Evolutionary conservation across 75 land plant genomes (phyloP), one percentile per base, ranked within the genome.

Genomic region (Ceratopteris richardii): DNA sequence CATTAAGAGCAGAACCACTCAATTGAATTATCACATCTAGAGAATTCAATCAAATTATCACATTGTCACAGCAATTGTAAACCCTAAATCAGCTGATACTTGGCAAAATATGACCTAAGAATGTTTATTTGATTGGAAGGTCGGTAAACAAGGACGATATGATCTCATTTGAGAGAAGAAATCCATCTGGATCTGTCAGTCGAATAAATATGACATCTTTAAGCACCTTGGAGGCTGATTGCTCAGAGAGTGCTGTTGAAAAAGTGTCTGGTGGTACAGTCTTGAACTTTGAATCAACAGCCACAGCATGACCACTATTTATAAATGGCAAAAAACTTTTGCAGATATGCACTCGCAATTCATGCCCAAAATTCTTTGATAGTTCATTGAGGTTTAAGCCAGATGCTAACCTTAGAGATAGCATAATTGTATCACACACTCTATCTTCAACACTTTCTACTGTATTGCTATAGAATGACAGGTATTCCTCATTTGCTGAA

Each of bases 151-250:
- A 80, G 60, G 73, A 63, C 17, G 98, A 76, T 41, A 93, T 88
- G 40, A 93, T 60, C 66, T 93, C 98, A 81, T 93, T 93, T 16
- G 98, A 93, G 22, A 93, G 52, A n/a, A 93, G 73, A 56, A 93
- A 93, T 6, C 98, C 98, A 31, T 93, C 84, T 21, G 98, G 98
- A 72, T 93, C 98, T 54, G 90, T 80, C 14, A 93, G 81, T 44
- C 96, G 67, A 10, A 80, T 62, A 67, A 50, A 80, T 13, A 68
- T 78, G 33, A 44, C 37, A n/a, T 18, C 27, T 27, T 31, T 37
- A 30, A 0, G 20, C 25, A 23, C 28, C 43, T 16, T 31, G 56
- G 29, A 19, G 21, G 42, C 39, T 9, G 51, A 31, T 1, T 28
- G 54, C 14, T 51, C 10, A 19, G 68, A 1, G 44, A 51, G 9